Base-by-base conservation (phyloP, 2,329 filamentous ascomycete species). In the Colletotrichum camelliae region DNA sequence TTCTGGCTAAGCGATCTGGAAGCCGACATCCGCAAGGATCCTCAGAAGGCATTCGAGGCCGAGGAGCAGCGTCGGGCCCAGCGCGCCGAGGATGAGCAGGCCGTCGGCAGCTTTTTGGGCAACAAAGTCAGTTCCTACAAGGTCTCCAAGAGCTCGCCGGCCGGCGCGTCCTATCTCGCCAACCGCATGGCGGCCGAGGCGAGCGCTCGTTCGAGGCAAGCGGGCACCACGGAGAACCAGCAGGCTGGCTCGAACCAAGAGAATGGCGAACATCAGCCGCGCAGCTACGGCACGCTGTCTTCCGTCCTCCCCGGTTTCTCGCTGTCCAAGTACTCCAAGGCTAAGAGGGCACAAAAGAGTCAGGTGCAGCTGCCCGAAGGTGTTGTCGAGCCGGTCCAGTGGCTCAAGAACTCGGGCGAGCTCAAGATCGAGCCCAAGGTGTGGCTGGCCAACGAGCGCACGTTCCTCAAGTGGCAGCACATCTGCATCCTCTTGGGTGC, bases 391-490 rank as follows among this genome's bases (percentile, higher is more conserved):
- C 97, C 97, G 2, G 92, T 91, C 10, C 90, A 92, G 78, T 97
- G 96, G 93, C 95, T 99, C 88, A 99, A 99, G 88, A 97, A 99
- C 85, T 91, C 94, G 39, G 96, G 97, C 4, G 94, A 96, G 43
- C 91, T 98, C 78, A 94, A 96, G 82, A 95, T 99, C 73, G 97
- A 99, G 87, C 96, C 95, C 77, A 99, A 99, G 86, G 96, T 99
- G 35, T 99, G 97, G 96, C 93, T 99, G 73, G 97, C 97, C 70
- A 99, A 99, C 85, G 96, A 99, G 86, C 94, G 97, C 77, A 99
- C 97, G 0, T 99, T 98, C 83, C 93, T 99, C 85, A 98, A 98
- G 85, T 99, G 97, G 97, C 95, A 98, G 87, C 96, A 98, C 84
- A 96, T 99, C 81, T 94, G 93, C 77, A 92, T 99, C 65, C 89